phyloP scores from a whole-genome alignment of 148 eudicot genomes.

The Polygonum aviculare region DNA sequence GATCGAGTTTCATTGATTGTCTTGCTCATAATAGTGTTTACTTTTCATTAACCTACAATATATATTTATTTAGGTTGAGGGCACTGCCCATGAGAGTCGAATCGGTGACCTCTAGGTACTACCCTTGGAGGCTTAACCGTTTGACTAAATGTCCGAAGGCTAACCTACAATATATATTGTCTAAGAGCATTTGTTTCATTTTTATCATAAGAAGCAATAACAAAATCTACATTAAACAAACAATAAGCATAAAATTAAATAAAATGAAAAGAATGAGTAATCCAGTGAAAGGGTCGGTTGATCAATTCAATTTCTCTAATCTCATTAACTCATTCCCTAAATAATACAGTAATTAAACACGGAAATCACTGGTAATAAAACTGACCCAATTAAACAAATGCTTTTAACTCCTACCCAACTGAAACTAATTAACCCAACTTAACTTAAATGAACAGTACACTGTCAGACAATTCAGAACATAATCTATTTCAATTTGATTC shows the following conservation, averaged over 20 bases:
- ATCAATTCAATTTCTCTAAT: not conserved
- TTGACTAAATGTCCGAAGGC: too few relatives aligned
- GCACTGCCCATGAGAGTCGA: too few relatives aligned
- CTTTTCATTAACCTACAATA: not conserved
- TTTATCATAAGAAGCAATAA: not conserved
- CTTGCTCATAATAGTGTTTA: not conserved
- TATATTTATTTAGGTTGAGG: too few relatives aligned
- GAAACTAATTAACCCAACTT: too few relatives aligned
- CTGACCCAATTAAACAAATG: too few relatives aligned
- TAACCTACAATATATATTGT: not conserved
- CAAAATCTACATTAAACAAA: not conserved
- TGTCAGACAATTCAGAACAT: too few relatives aligned
- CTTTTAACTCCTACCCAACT: too few relatives aligned
- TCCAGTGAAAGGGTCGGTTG: slow-evolving; percentile 5
- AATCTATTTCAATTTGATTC: not conserved
- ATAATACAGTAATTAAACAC: not conserved
- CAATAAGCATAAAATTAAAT: not conserved
- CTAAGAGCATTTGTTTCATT: not conserved
- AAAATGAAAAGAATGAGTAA: not conserved
- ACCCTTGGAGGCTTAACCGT: too few relatives aligned
- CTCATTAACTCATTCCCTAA: not conserved
- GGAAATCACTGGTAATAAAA: too few relatives aligned
- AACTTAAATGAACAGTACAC: too few relatives aligned
- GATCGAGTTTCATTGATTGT: not conserved
- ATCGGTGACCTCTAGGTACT: too few relatives aligned